Evolutionary conservation across 345 rosid genomes (phyloP).

Genomic region (Adansonia digitata): DNA sequence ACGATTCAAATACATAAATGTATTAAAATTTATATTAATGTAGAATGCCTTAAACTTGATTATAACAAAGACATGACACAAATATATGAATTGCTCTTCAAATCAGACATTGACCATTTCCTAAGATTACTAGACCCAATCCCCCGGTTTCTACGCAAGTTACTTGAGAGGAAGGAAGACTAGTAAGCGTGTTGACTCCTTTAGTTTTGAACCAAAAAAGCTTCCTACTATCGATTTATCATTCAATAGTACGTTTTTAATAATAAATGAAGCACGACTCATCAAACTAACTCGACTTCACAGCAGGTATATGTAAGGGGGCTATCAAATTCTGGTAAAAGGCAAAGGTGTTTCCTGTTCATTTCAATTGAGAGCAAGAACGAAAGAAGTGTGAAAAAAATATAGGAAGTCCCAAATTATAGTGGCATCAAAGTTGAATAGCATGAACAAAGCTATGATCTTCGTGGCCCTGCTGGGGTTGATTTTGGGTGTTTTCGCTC

Average conservation of each 20-base stretch:
- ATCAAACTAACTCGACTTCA: background rate
- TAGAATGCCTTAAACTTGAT: too few relatives aligned
- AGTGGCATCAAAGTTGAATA: constrained; percentile 20
- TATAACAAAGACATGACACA: background rate
- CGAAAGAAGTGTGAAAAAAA: background rate
- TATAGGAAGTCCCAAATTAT: background rate
- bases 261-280: background rate
- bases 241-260: background rate
- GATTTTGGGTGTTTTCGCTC: constrained; percentile 1
- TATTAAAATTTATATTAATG: too few relatives aligned
- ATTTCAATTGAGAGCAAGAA: background rate
- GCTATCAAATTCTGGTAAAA: background rate
- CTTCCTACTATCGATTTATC: background rate
- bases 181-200: background rate
- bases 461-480: background rate
- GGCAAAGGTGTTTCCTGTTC: background rate
- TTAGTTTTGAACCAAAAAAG: constrained; percentile 4
- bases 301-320: background rate
- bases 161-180: background rate
- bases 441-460: background rate
- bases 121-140: background rate
- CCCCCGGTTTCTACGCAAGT: background rate
- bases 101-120: background rate
- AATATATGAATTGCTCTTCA: background rate
- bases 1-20: background rate